Evolutionary conservation across 495 filamentous ascomycete genomes (phyloP).

Genomic region (Trichoderma gamsii): DNA sequence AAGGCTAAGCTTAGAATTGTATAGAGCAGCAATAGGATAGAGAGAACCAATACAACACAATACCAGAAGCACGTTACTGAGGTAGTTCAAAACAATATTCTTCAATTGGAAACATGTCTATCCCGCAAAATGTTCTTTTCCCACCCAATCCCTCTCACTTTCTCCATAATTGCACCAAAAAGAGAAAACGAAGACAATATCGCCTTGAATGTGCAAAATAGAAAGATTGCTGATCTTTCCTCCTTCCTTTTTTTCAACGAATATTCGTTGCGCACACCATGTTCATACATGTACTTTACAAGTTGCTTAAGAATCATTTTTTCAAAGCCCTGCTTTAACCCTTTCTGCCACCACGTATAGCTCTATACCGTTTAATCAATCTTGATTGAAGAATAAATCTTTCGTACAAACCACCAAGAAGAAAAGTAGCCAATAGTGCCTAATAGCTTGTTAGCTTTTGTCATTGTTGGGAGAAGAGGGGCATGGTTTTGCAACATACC

Average conservation of each 20-base stretch:
- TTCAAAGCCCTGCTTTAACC: not conserved
- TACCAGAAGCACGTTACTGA: no score
- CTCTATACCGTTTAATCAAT: slow-evolving; percentile 57
- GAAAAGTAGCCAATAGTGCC: slow-evolving; percentile 94
- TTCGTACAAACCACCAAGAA: slow-evolving; percentile 85
- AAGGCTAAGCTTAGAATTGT: not conserved
- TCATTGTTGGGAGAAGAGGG: not conserved
- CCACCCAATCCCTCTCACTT: not conserved
- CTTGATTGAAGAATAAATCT: slow-evolving; percentile 94
- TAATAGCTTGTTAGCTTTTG: slow-evolving; percentile 28
- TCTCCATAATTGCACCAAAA: not conserved
- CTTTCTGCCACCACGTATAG: not conserved
- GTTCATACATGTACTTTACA: slow-evolving; percentile 13
- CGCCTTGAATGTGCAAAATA: slow-evolving; percentile 1
- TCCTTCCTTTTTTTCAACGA: not conserved
- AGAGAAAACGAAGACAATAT: not conserved
- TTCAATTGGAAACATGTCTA: slow-evolving; percentile 4
- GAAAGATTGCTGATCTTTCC: not conserved
- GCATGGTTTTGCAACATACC: slow-evolving; percentile 51
- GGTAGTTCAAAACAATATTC: not conserved
- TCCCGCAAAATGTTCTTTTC: slow-evolving; percentile 5
- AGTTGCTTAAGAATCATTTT: not conserved
- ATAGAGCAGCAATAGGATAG: not conserved
- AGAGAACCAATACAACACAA: not conserved
- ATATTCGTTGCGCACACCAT: not conserved